Evolutionary conservation across 306 rosid genomes (phyloP).

Genomic region (Cotoneaster glaucophyllus): DNA sequence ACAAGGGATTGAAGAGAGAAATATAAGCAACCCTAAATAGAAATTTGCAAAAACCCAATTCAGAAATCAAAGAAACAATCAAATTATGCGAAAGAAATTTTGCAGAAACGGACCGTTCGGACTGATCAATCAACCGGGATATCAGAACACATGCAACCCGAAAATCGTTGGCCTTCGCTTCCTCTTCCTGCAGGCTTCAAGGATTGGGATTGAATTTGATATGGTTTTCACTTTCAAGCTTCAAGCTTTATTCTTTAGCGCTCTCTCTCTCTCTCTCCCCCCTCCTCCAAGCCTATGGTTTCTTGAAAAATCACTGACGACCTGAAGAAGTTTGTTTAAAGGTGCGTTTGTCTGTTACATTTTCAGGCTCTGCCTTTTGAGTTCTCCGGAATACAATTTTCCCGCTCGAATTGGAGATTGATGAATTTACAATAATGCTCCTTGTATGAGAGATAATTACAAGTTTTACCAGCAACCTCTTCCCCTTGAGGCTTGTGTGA

Average conservation of each 20-base stretch:
- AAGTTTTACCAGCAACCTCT: neutral
- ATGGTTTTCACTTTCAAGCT: conserved; percentile 21
- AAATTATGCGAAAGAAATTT: neutral
- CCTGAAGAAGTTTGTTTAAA: neutral
- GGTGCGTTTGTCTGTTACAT: neutral
- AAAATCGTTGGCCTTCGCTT: conserved; percentile 52
- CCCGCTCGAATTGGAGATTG: neutral
- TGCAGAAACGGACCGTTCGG: conserved; percentile 46
- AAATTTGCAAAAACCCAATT: neutral
- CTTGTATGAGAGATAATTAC: neutral
- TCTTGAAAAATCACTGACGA: neutral
- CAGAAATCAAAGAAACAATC: neutral
- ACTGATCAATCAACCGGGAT: conserved; percentile 40
- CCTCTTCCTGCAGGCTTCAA: conserved; percentile 60
- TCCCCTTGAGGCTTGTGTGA: too few species aligned
- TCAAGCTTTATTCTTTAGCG: neutral
- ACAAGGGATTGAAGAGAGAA: neutral
- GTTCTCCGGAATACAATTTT: neutral
- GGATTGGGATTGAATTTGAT: conserved; percentile 37
- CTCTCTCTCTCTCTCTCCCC: neutral
- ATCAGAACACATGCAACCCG: conserved; percentile 52
- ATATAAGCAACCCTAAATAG: neutral
- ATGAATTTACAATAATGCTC: neutral
- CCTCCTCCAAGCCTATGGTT: conserved; percentile 14
- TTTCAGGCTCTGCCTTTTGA: neutral